Conservation (phyloP, 2,329 filamentous ascomycete genomes). For the Pyrenochaeta sp. region DNA sequence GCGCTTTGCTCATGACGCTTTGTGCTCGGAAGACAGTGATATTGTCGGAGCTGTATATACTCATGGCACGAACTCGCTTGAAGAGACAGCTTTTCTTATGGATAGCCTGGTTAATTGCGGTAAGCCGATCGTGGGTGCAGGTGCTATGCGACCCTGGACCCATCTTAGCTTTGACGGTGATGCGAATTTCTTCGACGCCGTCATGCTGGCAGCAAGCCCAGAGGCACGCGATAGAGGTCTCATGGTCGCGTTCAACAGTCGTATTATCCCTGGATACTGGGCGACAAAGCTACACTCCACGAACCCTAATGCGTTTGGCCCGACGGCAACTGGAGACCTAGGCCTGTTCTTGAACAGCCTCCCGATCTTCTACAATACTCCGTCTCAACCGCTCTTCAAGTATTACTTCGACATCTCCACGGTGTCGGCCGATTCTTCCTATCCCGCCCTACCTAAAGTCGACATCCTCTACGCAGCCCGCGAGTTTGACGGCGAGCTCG, state of each 20-base stretch:
- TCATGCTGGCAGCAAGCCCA: constrained; percentile 32
- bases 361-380: constrained; percentile 36
- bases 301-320: constrained; percentile 37
- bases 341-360: constrained; percentile 39
- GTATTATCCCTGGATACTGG: constrained; percentile 39
- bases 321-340: constrained; percentile 32
- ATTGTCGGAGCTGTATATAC: constrained; percentile 40
- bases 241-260: constrained; percentile 40
- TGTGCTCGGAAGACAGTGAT: constrained; percentile 39
- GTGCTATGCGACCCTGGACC: constrained; percentile 37
- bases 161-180: constrained; percentile 37
- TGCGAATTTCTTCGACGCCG: constrained; percentile 41
- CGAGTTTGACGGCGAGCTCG: constrained; percentile 37
- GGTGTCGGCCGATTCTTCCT: constrained; percentile 23
- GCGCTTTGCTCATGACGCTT: constrained; percentile 34
- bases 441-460: constrained; percentile 36
- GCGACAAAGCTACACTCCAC: constrained; percentile 36
- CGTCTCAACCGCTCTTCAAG: constrained; percentile 32
- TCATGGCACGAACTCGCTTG: constrained; percentile 41
- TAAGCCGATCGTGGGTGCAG: constrained; percentile 37
- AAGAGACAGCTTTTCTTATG: constrained; percentile 40
- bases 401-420: constrained; percentile 25
- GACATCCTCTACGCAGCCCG: constrained; percentile 42
- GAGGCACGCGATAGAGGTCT: constrained; percentile 31
- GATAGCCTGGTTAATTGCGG: constrained; percentile 38